phyloP scores from a whole-genome alignment of 768 basidiomycete genomes.

The Kwoniella sp. region DNA sequence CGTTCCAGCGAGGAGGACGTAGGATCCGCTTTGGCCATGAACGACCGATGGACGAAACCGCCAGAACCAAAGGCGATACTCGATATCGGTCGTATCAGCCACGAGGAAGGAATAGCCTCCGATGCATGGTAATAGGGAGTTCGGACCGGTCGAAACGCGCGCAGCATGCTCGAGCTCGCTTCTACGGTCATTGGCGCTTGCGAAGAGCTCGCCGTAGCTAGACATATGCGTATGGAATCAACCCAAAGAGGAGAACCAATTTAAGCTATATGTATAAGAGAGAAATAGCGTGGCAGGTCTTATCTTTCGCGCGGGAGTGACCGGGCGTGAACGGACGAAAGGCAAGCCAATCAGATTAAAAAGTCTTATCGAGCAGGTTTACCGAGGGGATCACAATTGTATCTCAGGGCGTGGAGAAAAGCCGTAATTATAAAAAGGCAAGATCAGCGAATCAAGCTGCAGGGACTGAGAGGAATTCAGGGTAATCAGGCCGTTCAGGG shows the following conservation, averaged over 20 bases:
- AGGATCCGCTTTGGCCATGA: too few relatives aligned
- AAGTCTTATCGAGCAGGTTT: slow-evolving; percentile 7
- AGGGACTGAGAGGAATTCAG: background rate
- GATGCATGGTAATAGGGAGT: too few relatives aligned
- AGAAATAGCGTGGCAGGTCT: background rate
- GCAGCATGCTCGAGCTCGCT: too few relatives aligned
- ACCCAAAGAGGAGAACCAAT: background rate
- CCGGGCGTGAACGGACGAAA: background rate
- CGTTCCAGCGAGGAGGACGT: too few relatives aligned
- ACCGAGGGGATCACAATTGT: background rate
- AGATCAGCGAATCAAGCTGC: background rate
- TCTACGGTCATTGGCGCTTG: too few relatives aligned
- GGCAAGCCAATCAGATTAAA: slow-evolving; percentile 6
- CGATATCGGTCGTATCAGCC: too few relatives aligned
- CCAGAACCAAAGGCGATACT: too few relatives aligned
- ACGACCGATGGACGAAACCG: too few relatives aligned
- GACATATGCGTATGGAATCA: background rate
- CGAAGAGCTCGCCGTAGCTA: too few relatives aligned
- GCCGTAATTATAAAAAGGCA: background rate
- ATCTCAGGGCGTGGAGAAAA: background rate
- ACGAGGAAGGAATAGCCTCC: too few relatives aligned
- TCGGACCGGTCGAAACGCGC: too few relatives aligned
- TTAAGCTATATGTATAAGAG: background rate
- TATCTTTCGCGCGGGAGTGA: background rate
- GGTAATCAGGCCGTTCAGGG: background rate